Evolutionary conservation across 306 rosid genomes (phyloP), one percentile per base, ranked within the genome.

Genomic region (Rosa chinensis): DNA sequence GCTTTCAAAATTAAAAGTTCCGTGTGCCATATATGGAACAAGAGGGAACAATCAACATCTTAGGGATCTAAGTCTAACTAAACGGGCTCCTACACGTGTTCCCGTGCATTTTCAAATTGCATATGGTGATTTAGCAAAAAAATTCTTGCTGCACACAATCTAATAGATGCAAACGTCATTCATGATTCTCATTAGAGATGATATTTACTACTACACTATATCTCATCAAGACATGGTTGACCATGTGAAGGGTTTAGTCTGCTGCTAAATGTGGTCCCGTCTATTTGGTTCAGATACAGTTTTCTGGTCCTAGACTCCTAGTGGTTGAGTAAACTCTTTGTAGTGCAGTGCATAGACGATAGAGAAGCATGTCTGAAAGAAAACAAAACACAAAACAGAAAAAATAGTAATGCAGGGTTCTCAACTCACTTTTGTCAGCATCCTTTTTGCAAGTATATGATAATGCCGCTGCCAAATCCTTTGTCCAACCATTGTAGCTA

Each of bases 401-500:
- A 49, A 81, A 45, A 76, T n/a, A 70, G 16, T 44, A 71, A 74
- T 79, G 2, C 2, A 20, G 47, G 79, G 59, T 66, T 82, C 64
- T 71, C 52, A 8, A 71, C 92, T 77, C 78, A 95, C 99, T 90
- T 95, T 95, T 58, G 99, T 95, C 62, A 95, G 78, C 98, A 95
- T 95, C 89, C 99, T 90, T 86, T 95, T 95, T 6, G 99, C 99
- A 74, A 95, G 97, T 79, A 93, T 95, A 83, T 95, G 99, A 86
- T 93, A 93, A 86, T 95, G 99, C 28, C 98, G 96, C 83, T 95
- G 99, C 98, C 99, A 95, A 59, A 95, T 95, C 81, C 99, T 87
- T 73, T 95, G 99, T 66, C 98, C 99, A 50, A 95, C 99, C 99
- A 95, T 95, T 76, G 99, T 95, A 79, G 98, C 99, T 83, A 93